phyloP scores from a whole-genome alignment of 148 eudicot species.

The Linanthus parryae region DNA sequence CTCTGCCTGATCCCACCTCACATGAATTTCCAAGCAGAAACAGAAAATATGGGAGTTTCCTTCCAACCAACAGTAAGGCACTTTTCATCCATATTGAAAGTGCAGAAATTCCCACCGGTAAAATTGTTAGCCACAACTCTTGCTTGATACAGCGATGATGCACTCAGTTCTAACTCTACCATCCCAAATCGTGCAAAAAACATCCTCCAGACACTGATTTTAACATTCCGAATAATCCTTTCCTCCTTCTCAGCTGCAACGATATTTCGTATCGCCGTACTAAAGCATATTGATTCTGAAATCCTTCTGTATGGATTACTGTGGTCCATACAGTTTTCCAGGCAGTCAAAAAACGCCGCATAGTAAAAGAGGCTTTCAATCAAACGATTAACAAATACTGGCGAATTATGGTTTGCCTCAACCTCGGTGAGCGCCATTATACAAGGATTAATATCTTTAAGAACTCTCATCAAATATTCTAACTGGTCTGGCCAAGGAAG shows the following conservation, averaged over 20 bases:
- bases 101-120: constrained; percentile 19
- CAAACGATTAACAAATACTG: constrained; percentile 35
- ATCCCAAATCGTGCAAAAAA: constrained; percentile 33
- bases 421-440: constrained; percentile 28
- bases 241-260: constrained; percentile 30
- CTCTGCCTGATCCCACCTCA: constrained; percentile 1
- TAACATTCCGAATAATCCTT: constrained; percentile 25
- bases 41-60: constrained; percentile 36
- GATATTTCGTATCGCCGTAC: constrained; percentile 19
- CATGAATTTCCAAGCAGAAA: constrained; percentile 33
- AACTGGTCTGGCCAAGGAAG: constrained; percentile 17
- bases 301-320: constrained; percentile 11
- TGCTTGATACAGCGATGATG: constrained; percentile 20
- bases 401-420: constrained; percentile 41
- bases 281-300: constrained; percentile 12
- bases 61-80: constrained; percentile 40
- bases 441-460: constrained; percentile 19
- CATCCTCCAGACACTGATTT: constrained; percentile 23
- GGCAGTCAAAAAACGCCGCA: constrained; percentile 28
- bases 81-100: constrained; percentile 18
- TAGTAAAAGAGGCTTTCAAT: constrained; percentile 31
- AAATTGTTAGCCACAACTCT: constrained; percentile 15
- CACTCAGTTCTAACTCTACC: constrained; percentile 27
- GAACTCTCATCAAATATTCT: constrained; percentile 25
- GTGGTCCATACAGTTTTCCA: constrained; percentile 20